Percentiles rank a stretch among this genome's conserved stretches.
These are phyloP conservation scores for Jacaranda copaia DNA, from an alignment of 257 asterid species.

Conservation along the genomic window DNA sequence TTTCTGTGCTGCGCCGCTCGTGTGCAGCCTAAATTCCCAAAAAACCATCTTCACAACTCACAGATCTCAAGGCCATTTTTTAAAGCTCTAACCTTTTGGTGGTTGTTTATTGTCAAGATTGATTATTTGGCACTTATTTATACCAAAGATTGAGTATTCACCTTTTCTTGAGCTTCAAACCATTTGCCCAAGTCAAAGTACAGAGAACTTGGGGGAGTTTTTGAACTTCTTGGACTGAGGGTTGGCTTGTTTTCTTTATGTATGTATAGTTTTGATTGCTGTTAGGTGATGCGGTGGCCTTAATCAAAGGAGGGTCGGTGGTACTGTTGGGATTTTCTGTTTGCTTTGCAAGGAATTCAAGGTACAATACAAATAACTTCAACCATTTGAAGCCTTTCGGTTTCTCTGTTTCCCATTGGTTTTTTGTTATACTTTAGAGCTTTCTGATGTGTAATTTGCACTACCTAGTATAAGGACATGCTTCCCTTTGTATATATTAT, in stretches of 20 bases:
- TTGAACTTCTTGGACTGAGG: constrained; percentile 23
- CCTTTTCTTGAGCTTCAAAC: constrained; percentile 63
- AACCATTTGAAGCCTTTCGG: constrained; percentile 23
- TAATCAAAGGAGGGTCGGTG: constrained; percentile 76
- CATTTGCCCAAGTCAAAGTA: constrained; percentile 44
- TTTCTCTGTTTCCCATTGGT: constrained; percentile 39
- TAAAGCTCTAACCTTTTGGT: background rate
- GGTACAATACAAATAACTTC: constrained; percentile 42
- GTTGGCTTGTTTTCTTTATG: constrained; percentile 11
- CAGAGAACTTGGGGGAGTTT: constrained; percentile 55
- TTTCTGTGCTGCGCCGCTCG: constrained; percentile 66
- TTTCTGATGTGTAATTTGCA: constrained; percentile 25
- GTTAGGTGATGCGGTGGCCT: constrained; percentile 47
- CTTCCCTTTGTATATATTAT: constrained; percentile 6
- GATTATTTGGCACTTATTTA: constrained; percentile 26
- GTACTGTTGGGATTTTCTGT: constrained; percentile 56
- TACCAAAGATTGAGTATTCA: constrained; percentile 26
- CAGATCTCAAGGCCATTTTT: constrained; percentile 59
- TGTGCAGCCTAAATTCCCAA: constrained; percentile 55
- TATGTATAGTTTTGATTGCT: constrained; percentile 39
- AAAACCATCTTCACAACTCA: constrained; percentile 41
- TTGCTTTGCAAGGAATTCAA: constrained; percentile 53
- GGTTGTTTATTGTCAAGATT: constrained; percentile 33
- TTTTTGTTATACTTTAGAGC: constrained; percentile 28
- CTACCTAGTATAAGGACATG: constrained; percentile 49